Conservation (phyloP, 23 red algal species). For the Agarophyton chilense region DNA sequence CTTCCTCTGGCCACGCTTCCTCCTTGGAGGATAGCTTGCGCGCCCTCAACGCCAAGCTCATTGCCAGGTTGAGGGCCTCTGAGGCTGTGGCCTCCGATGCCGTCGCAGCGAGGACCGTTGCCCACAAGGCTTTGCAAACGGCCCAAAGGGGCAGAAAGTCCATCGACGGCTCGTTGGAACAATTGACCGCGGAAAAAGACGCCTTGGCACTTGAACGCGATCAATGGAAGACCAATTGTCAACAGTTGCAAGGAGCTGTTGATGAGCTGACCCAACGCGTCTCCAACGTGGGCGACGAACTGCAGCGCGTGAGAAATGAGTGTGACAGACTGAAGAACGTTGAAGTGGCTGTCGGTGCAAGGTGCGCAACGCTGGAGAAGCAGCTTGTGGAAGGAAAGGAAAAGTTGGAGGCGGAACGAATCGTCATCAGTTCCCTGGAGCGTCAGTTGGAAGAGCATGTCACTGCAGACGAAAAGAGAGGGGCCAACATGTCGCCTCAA, state of each 20-base stretch:
- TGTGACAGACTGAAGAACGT: not conserved
- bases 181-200: not conserved
- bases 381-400: not conserved
- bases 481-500: not conserved
- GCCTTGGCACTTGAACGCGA: not conserved
- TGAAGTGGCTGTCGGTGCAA: not conserved
- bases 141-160: not conserved
- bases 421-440: not conserved
- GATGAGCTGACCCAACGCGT: not conserved
- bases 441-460: not conserved
- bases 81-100: not conserved
- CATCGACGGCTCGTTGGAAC: not conserved
- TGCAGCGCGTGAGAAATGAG: not conserved
- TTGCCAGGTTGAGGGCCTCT: not conserved
- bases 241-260: not conserved
- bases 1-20: not conserved
- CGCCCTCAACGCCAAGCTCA: constrained; percentile 25
- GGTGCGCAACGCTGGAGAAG: constrained; percentile 4
- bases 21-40: constrained; percentile 9
- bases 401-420: not conserved
- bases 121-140: constrained; percentile 8
- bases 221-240: not conserved
- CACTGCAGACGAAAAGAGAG: not conserved
- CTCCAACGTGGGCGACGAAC: not conserved
- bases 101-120: not conserved